Conservation (phyloP, 2,329 filamentous ascomycete genomes). For the Dactylellina leptospora region DNA sequence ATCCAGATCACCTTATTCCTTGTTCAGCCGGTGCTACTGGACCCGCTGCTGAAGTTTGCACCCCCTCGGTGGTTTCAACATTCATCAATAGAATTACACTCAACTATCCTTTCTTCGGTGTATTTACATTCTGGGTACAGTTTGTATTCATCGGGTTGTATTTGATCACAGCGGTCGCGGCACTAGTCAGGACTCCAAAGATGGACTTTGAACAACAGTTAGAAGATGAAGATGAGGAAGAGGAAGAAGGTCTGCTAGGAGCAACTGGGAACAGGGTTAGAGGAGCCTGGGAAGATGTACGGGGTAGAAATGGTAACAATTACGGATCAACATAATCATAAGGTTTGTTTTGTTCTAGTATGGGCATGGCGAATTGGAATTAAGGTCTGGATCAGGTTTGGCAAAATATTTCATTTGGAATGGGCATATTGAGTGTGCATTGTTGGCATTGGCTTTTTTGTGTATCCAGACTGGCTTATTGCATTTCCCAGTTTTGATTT, state of each 20-base stretch:
- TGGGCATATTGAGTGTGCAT: constrained; percentile 40
- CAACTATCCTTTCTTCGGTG: constrained; percentile 94
- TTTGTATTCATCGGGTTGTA: constrained; percentile 89
- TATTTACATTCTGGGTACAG: constrained; percentile 94
- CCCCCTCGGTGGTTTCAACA: constrained; percentile 86
- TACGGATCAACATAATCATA: background rate
- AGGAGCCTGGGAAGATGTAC: constrained; percentile 88
- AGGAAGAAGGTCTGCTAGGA: constrained; percentile 82
- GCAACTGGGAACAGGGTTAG: constrained; percentile 82
- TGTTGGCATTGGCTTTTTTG: background rate
- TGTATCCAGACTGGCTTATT: no score
- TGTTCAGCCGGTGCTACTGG: constrained; percentile 81
- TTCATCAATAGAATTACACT: constrained; percentile 92
- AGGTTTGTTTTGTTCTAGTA: constrained; percentile 4
- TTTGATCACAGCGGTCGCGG: constrained; percentile 79
- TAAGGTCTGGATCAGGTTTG: background rate
- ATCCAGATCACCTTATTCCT: constrained; percentile 76
- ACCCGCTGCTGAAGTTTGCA: constrained; percentile 82
- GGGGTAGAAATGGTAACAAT: constrained; percentile 62
- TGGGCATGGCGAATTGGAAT: background rate
- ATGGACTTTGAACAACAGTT: constrained; percentile 83
- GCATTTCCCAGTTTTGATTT: no score
- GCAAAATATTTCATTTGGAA: background rate
- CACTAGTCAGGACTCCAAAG: constrained; percentile 80
- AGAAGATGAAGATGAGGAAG: constrained; percentile 89